Conservation (phyloP, 148 eudicot genomes). For the Persicaria tinctoria region DNA sequence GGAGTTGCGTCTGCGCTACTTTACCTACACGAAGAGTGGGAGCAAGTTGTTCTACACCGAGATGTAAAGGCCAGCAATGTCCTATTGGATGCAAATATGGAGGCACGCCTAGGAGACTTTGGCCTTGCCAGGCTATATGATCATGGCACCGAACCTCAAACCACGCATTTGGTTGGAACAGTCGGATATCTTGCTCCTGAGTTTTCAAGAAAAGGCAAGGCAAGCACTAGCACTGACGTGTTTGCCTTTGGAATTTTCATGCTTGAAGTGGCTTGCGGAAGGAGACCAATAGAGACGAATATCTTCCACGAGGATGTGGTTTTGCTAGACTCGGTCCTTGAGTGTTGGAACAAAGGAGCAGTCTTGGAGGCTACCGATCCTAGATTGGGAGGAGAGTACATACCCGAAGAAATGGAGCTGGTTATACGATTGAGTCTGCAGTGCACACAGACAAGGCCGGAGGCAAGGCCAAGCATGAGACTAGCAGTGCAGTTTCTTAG, state of each 20-base stretch:
- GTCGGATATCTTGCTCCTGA: conserved; percentile 15
- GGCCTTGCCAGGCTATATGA: conserved; percentile 15
- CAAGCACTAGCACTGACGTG: conserved; percentile 11
- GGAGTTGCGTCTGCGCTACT: conserved; percentile 17
- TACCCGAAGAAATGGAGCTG: conserved; percentile 24
- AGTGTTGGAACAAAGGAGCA: conserved; percentile 24
- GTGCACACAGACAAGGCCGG: conserved; percentile 25
- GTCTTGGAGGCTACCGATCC: conserved; percentile 25
- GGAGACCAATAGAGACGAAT: neutral
- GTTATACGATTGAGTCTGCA: conserved; percentile 26
- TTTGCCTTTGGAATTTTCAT: conserved; percentile 10
- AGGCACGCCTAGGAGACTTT: conserved; percentile 12
- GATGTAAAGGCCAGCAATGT: conserved; percentile 15
- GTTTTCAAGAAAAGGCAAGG: conserved; percentile 9
- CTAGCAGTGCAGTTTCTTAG: conserved; percentile 26
- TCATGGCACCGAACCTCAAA: neutral
- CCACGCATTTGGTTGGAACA: conserved; percentile 11
- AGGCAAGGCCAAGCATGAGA: conserved; percentile 35
- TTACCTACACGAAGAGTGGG: conserved; percentile 13
- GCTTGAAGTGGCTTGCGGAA: conserved; percentile 18
- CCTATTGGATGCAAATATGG: conserved; percentile 3
- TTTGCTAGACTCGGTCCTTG: conserved; percentile 8
- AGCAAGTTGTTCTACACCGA: conserved; percentile 11
- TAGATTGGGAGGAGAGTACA: conserved; percentile 20
- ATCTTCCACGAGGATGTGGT: neutral